Evolutionary conservation across 2,329 filamentous ascomycete genomes (phyloP).

Genomic region (Ceratocystis diversiconidia): DNA sequence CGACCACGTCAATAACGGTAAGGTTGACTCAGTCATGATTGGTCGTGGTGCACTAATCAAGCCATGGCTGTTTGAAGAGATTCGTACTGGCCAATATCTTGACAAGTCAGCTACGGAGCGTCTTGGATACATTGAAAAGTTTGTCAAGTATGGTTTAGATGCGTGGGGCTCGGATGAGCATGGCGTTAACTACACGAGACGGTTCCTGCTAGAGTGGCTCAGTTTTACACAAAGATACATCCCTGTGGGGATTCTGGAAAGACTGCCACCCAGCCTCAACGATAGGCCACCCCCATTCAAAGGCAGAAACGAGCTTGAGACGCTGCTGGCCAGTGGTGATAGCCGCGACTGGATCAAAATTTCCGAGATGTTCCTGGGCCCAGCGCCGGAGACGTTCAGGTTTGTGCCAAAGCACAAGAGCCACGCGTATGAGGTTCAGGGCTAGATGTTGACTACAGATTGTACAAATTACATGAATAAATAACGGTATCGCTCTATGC

Average conservation of each 20-base stretch:
- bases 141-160: constrained; percentile 77
- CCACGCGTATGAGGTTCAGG: constrained; percentile 65
- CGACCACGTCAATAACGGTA: constrained; percentile 57
- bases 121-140: constrained; percentile 73
- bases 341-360: constrained; percentile 99
- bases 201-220: constrained; percentile 90
- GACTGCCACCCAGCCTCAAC: constrained; percentile 75
- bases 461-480: no score
- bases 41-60: constrained; percentile 93
- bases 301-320: constrained; percentile 83
- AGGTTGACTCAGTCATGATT: constrained; percentile 91
- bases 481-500: no score
- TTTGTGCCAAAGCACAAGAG: constrained; percentile 98
- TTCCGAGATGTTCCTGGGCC: constrained; percentile 95
- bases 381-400: constrained; percentile 75
- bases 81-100: constrained; percentile 77
- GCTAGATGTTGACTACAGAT: constrained; percentile 27
- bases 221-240: constrained; percentile 90
- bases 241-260: constrained; percentile 73
- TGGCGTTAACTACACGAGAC: constrained; percentile 75
- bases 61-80: constrained; percentile 97
- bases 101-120: constrained; percentile 88
- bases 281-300: constrained; percentile 75
- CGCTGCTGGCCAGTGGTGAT: constrained; percentile 76
- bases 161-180: constrained; percentile 94